Evolutionary conservation across 2,329 filamentous ascomycete genomes (phyloP).

Genomic region (Stagonosporopsis vannaccii): DNA sequence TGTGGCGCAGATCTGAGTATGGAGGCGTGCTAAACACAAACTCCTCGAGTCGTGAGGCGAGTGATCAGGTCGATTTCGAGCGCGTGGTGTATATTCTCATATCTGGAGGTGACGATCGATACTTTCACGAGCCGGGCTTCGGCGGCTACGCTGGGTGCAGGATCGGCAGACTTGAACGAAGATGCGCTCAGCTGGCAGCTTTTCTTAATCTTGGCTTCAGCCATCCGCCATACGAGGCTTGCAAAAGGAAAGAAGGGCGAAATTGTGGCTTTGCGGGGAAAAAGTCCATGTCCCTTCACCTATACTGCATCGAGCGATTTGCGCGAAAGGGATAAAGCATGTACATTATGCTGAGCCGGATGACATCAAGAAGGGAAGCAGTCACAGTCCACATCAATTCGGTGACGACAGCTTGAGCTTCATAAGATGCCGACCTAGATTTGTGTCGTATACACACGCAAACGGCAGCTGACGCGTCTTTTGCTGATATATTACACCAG

Average conservation of each 20-base stretch:
- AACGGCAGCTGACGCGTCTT: neutral
- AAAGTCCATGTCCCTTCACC: neutral
- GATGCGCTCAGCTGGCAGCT: neutral
- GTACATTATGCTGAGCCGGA: neutral
- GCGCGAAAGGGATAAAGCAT: neutral
- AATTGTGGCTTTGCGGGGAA: constrained; percentile 3
- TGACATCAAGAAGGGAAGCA: neutral
- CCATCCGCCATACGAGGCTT: neutral
- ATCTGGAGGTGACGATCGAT: neutral
- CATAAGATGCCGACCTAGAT: neutral
- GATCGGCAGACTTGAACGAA: neutral
- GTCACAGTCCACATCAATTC: neutral
- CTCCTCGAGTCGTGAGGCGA: neutral
- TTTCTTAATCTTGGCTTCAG: neutral
- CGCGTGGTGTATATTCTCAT: neutral
- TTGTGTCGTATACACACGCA: neutral
- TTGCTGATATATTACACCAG: constrained; percentile 45
- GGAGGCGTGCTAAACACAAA: neutral
- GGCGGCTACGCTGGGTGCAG: neutral
- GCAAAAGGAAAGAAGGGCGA: neutral
- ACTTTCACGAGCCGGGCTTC: neutral
- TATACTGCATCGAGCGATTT: neutral
- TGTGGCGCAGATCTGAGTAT: constrained; percentile 4
- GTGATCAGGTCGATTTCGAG: neutral
- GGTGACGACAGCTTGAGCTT: neutral